Conservation (phyloP, 192 early-diverging fungal genomes). For the Diversispora eburnea region DNA sequence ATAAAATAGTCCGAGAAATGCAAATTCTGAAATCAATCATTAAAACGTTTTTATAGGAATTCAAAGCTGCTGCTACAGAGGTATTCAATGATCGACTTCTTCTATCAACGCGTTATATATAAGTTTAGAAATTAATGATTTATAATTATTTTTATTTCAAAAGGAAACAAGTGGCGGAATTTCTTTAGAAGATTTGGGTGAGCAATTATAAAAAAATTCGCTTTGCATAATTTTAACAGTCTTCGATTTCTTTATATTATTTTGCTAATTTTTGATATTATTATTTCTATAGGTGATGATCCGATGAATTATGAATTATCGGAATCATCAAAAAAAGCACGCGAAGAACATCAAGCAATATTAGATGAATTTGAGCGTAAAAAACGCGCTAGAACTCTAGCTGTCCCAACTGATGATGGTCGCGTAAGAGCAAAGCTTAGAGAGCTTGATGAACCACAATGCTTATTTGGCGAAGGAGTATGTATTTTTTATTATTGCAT, state of each 20-base stretch:
- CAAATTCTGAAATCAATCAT: too few species aligned
- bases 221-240: not conserved
- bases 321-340: conserved; percentile 44
- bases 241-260: not conserved
- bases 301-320: conserved; percentile 42
- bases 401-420: conserved; percentile 88
- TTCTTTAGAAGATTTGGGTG: conserved; percentile 46
- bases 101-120: too few species aligned
- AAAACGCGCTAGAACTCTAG: conserved; percentile 69
- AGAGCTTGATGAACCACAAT: conserved; percentile 80
- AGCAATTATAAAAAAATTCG: not conserved
- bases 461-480: conserved; percentile 93
- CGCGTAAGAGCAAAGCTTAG: conserved; percentile 71
- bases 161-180: conserved; percentile 34
- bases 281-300: conserved; percentile 23
- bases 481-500: conserved; percentile 8
- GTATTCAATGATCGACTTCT: too few species aligned
- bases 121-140: too few species aligned
- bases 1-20: too few species aligned
- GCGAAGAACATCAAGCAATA: conserved; percentile 50
- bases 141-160: not conserved
- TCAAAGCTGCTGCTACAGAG: too few species aligned
- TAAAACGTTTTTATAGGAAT: too few species aligned
- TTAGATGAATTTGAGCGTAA: conserved; percentile 74
- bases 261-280: not conserved